Evolutionary conservation across 202 grass and related monocot genomes (phyloP), one percentile per base, ranked within the genome.

Genomic region (Alloteropsis angusta): DNA sequence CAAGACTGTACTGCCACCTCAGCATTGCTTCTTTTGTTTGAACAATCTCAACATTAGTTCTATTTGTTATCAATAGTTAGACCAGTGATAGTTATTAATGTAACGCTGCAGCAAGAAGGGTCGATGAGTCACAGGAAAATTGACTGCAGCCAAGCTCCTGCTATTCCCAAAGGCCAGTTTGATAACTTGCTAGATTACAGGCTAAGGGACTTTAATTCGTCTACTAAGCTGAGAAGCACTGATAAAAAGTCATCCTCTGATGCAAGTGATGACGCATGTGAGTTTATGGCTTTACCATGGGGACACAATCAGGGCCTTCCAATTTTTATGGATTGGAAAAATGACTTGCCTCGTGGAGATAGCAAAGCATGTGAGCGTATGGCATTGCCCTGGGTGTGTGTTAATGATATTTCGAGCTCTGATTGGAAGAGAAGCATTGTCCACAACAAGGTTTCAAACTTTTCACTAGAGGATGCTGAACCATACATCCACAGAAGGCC

Each of bases 381-480:
- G 63, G 44, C 78, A 72, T 59, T 82, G 76, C 82, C 87, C 57
- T 72, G 61, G 79, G 58, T 54, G 38, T 72, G 55, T 67, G 28
- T 30, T 60, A 61, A 16, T 18, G 32, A 72, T 68, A 14, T 65
- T 68, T 44, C 71, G 56, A 71, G 70, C 73, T 89, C 48, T 84
- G 67, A 42, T 76, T 19, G 53, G 70, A 83, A 79, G 69, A 62
- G 72, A 47, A 55, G 62, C 6, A 59, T 62, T 61, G 47, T 28
- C 68, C 68, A 65, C 71, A 84, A 72, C 41, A 74, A 77, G 47
- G 47, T 66, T 82, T 71, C 84, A 60, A 80, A 82, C 46, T 68
- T 73, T 22, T 81, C 79, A 47, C 76, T 89, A 60, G 80, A 86
- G 57, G 68, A 73, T 53, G 80, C 55, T 19, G 44, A 87, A 83